Percentiles rank a stretch among this genome's conserved stretches.
These are phyloP conservation scores for Myochromella boudieri DNA, from an alignment of 768 basidiomycete genomes.

Conservation along the genomic window DNA sequence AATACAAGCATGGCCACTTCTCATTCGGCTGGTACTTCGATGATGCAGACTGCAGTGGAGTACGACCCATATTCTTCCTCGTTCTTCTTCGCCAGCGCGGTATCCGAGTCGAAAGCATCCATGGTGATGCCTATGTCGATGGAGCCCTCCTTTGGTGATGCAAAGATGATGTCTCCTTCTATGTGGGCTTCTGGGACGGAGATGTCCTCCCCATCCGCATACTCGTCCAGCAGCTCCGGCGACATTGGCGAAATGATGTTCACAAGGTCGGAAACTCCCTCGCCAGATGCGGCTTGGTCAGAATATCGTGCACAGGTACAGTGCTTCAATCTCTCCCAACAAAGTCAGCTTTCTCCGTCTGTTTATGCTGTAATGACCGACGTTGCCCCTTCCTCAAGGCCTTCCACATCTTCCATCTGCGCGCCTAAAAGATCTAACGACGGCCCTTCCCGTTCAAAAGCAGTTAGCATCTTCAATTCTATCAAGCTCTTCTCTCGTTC, in stretches of 20 bases:
- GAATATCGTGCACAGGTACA: conserved; percentile 31
- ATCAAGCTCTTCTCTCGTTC: conserved; percentile 52
- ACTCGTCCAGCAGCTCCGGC: conserved; percentile 39
- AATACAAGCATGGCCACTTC: conserved; percentile 41
- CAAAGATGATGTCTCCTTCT: conserved; percentile 53
- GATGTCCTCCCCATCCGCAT: conserved; percentile 46
- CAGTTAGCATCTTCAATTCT: conserved; percentile 37
- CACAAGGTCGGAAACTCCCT: conserved; percentile 33
- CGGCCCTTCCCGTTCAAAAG: conserved; percentile 26
- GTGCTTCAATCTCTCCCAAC: conserved; percentile 29
- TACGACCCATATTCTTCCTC: conserved; percentile 59
- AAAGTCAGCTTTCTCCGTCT: conserved; percentile 45
- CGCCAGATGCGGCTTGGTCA: conserved; percentile 30
- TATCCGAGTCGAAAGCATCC: conserved; percentile 36
- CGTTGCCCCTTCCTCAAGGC: conserved; percentile 39
- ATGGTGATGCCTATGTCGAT: conserved; percentile 24
- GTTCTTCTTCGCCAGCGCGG: conserved; percentile 50
- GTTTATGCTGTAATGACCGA: conserved; percentile 42
- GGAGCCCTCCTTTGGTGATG: conserved; percentile 42
- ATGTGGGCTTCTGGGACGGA: conserved; percentile 49
- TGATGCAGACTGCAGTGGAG: conserved; percentile 78
- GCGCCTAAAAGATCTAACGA: conserved; percentile 23
- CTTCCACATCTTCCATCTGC: conserved; percentile 19
- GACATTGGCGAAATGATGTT: conserved; percentile 31
- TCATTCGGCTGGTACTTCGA: conserved; percentile 54